Evolutionary conservation across 1,284 basidiomycete genomes (phyloP), one percentile per base, ranked within the genome.

Genomic region (Schizophyllum amplum): DNA sequence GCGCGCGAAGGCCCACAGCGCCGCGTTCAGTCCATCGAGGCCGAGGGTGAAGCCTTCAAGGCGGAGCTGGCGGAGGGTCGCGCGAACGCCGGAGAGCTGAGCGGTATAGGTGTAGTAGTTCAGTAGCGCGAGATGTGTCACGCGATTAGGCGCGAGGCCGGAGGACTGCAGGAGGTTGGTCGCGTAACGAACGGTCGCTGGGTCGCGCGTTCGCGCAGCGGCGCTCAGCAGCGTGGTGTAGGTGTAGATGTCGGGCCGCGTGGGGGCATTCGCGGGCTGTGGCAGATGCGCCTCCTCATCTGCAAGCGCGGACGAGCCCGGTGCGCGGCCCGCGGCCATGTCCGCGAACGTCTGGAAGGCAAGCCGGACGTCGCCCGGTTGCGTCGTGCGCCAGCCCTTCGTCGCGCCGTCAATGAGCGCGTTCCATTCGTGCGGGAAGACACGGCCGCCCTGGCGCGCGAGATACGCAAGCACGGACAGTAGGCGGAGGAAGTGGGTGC

Each of bases 361-460:
- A 46, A 75, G 72, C 57, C 77, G 74, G 67, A 84, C 86, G 58
- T 87, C 82, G 56, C 77, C 76, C 51, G 73, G 60, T 25, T 73
- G 70, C 42, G 79, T 78, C 65, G 76, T 81, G 59, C 86, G 76
- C 72, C 78, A 81, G 1, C 86, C 85, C 60, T 77, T 80, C n/a
- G 83, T 87, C 0, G 84, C 81, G 66, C 74, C 76, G 63, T 87
- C 76, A 59, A 90, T 80, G 49, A 92, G 75, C 5, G 80, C 72
- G 65, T 90, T 91, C 86, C 88, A 90, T 67, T 90, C 81, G 75
- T 81, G 81, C 15, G 73, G 62, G 59, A 76, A 72, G 42, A 89
- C 67, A 11, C 60, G 70, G 24, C 81, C 84, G 5, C 80, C 82
- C 13, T 71, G 71, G 24, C 70, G 70, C 57, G 78, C 79, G 47